Evolutionary conservation across 768 basidiomycete genomes (phyloP).

Genomic region (Tricholoma matsutake): DNA sequence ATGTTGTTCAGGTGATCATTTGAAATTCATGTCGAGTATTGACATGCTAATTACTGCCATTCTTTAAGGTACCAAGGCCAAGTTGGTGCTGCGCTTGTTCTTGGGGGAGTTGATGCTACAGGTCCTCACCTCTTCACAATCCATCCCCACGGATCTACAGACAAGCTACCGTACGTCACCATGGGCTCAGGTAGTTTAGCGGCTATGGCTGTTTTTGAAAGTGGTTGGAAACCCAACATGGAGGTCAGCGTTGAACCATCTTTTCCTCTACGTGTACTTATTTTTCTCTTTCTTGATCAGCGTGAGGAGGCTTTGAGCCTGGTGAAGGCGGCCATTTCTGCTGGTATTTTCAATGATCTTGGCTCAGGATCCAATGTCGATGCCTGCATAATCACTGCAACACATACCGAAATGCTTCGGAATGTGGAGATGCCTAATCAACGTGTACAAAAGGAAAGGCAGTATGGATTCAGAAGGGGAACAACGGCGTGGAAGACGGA

Average conservation of each 20-base stretch:
- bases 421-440: slow-evolving; percentile 93
- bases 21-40: neutral
- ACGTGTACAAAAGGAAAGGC: slow-evolving; percentile 73
- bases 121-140: slow-evolving; percentile 96
- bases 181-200: slow-evolving; percentile 97
- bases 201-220: slow-evolving; percentile 98
- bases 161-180: slow-evolving; percentile 97
- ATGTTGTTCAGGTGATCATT: slow-evolving; percentile 77
- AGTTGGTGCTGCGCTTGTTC: slow-evolving; percentile 91
- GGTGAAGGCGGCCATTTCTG: slow-evolving; percentile 83
- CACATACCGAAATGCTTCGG: slow-evolving; percentile 86
- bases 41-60: neutral
- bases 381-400: slow-evolving; percentile 89
- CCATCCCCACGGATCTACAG: slow-evolving; percentile 94
- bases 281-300: slow-evolving; percentile 33
- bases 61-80: slow-evolving; percentile 81
- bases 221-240: slow-evolving; percentile 78
- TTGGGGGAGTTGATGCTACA: slow-evolving; percentile 93
- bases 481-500: slow-evolving; percentile 91
- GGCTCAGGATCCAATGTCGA: slow-evolving; percentile 99
- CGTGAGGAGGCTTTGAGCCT: slow-evolving; percentile 77
- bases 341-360: slow-evolving; percentile 99
- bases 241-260: slow-evolving; percentile 45
- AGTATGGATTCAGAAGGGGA: slow-evolving; percentile 73
- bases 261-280: neutral